These are phyloP conservation scores for Verticillium tricorpus DNA, from an alignment of 2,329 filamentous ascomycete species.

Conservation along the genomic window DNA sequence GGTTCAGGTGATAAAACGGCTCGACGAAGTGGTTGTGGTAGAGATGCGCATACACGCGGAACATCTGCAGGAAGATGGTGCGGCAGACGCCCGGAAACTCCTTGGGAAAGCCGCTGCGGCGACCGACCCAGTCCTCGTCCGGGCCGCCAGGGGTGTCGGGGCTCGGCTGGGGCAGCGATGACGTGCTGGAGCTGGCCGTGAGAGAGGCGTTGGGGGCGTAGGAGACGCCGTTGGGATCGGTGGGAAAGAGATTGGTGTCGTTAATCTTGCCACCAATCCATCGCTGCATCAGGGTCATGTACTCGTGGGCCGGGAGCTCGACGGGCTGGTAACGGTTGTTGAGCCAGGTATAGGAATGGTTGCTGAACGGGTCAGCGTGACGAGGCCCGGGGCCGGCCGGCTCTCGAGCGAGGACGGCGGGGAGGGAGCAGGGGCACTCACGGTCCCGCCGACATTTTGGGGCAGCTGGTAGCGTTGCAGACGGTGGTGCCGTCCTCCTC, in stretches of 20 bases:
- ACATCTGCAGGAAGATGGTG: slow-evolving; percentile 82
- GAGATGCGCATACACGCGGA: slow-evolving; percentile 83
- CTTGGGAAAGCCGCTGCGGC: slow-evolving; percentile 74
- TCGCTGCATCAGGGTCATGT: slow-evolving; percentile 79
- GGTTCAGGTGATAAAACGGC: slow-evolving; percentile 66
- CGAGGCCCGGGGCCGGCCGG: not conserved
- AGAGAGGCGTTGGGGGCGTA: slow-evolving; percentile 47
- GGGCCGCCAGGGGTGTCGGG: slow-evolving; percentile 22
- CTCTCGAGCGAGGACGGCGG: not conserved
- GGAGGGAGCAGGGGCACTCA: slow-evolving; percentile 39
- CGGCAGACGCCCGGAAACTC: slow-evolving; percentile 76
- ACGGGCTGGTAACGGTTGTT: slow-evolving; percentile 72
- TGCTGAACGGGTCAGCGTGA: slow-evolving; percentile 32
- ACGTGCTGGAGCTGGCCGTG: slow-evolving; percentile 35
- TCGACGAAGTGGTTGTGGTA: slow-evolving; percentile 81
- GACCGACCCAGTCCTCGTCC: slow-evolving; percentile 67
- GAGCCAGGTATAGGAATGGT: slow-evolving; percentile 81
- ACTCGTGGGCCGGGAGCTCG: slow-evolving; percentile 75
- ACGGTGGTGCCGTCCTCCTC: slow-evolving; percentile 66
- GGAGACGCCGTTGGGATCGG: slow-evolving; percentile 58
- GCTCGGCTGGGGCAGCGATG: slow-evolving; percentile 36
- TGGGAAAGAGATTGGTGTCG: slow-evolving; percentile 74
- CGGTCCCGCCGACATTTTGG: slow-evolving; percentile 82
- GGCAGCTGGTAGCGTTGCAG: slow-evolving; percentile 73
- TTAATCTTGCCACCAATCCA: slow-evolving; percentile 84